Conservation (phyloP, 2,329 filamentous ascomycete genomes). For the Aspergillus ruber region DNA sequence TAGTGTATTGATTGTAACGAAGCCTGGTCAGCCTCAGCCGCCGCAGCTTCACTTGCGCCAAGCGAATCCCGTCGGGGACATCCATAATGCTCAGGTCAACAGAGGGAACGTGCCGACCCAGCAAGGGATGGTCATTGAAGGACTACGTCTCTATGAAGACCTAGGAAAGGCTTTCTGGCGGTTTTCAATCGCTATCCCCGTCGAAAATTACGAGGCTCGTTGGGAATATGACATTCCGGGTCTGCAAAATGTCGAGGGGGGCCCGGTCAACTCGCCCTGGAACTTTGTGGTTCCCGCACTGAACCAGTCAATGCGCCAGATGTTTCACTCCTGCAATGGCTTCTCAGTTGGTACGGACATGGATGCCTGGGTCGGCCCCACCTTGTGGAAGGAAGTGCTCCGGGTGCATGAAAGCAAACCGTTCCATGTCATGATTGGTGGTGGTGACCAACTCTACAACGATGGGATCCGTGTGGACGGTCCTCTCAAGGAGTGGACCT, state of each 20-base stretch:
- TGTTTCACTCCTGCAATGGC: constrained; percentile 65
- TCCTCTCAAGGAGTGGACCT: constrained; percentile 63
- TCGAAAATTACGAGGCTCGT: constrained; percentile 63
- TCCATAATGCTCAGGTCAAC: constrained; percentile 8
- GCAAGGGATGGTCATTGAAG: constrained; percentile 32
- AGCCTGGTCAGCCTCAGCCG: constrained; percentile 59
- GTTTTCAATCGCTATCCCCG: constrained; percentile 56
- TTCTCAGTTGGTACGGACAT: constrained; percentile 62
- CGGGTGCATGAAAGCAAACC: constrained; percentile 54
- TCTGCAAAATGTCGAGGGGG: constrained; percentile 54
- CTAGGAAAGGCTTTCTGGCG: constrained; percentile 53
- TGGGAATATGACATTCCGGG: constrained; percentile 73
- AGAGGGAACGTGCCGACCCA: constrained; percentile 5
- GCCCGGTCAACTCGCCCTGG: constrained; percentile 48
- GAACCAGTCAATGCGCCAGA: constrained; percentile 61
- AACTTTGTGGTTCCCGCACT: constrained; percentile 53
- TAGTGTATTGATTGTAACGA: constrained; percentile 76
- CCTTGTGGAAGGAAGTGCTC: constrained; percentile 59
- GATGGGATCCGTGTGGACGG: constrained; percentile 77
- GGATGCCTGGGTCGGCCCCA: constrained; percentile 56
- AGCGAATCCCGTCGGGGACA: constrained; percentile 24
- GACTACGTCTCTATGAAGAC: constrained; percentile 56
- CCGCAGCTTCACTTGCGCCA: constrained; percentile 50
- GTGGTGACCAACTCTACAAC: constrained; percentile 79
- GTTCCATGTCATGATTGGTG: constrained; percentile 71